Evolutionary conservation across 352 stramenopile genomes (phyloP).

Genomic region (Phytophthora tubulina): DNA sequence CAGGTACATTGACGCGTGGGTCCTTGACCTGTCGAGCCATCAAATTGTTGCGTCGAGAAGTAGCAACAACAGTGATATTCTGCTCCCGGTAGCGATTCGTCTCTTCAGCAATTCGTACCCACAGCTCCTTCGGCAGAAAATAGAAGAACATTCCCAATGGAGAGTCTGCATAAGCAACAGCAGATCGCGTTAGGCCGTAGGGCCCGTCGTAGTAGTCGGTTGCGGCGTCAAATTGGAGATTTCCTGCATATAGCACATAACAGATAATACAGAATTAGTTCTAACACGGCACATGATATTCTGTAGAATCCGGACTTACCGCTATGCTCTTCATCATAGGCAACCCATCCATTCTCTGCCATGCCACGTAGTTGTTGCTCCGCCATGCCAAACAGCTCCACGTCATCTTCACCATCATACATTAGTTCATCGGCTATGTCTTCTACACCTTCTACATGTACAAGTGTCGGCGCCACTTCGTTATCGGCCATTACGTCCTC

Average conservation of each 20-base stretch:
- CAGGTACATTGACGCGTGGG: constrained; percentile 15
- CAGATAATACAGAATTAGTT: constrained; percentile 9
- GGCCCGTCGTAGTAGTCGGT: constrained; percentile 16
- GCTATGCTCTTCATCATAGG: too few relatives aligned
- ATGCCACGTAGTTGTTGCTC: too few relatives aligned
- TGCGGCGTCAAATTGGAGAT: constrained; percentile 11
- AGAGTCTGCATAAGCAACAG: constrained; percentile 21
- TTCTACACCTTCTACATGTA: too few relatives aligned
- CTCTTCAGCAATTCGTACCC: constrained; percentile 22
- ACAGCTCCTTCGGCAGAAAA: not conserved
- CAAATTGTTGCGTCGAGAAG: not conserved
- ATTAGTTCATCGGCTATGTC: too few relatives aligned
- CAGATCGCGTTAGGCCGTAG: constrained; percentile 20
- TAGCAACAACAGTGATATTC: constrained; percentile 5
- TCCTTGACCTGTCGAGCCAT: constrained; percentile 6
- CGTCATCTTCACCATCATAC: too few relatives aligned
- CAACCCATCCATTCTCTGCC: too few relatives aligned
- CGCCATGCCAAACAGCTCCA: too few relatives aligned
- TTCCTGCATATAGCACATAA: not conserved
- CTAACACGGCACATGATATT: too few relatives aligned
- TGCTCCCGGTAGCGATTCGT: constrained; percentile 23
- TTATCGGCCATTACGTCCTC: too few relatives aligned
- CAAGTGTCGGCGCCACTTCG: too few relatives aligned
- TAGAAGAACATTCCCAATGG: constrained; percentile 34
- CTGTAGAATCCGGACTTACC: too few relatives aligned